phyloP scores from a whole-genome alignment of 23 red algal genomes.

The Chondrus crispus region DNA sequence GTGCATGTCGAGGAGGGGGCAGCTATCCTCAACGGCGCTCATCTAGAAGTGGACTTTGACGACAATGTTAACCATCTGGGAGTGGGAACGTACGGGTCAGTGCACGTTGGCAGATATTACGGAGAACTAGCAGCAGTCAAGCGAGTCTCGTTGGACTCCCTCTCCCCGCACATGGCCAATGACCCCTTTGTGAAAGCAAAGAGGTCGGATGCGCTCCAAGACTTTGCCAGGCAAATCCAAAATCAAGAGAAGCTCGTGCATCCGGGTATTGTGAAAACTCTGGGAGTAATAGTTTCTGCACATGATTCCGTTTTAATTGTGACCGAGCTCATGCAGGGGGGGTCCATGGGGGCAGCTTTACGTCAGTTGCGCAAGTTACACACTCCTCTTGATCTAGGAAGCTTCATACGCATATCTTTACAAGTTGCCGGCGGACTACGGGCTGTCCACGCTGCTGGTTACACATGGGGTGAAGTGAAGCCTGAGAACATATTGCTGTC shows the following conservation, averaged over 20 bases:
- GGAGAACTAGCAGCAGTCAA: conserved; percentile 72
- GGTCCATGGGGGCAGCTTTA: conserved; percentile 25
- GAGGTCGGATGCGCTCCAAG: background rate
- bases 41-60: conserved; percentile 30
- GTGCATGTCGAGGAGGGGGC: background rate
- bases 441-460: conserved; percentile 38
- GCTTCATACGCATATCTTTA: conserved; percentile 29
- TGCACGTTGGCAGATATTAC: conserved; percentile 47
- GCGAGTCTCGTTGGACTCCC: conserved; percentile 21
- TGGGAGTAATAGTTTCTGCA: conserved; percentile 40
- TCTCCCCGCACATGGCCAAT: background rate
- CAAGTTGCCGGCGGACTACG: conserved; percentile 45
- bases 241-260: conserved; percentile 48
- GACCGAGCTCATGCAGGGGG: conserved; percentile 54
- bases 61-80: conserved; percentile 34
- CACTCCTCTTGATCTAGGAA: background rate
- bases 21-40: no score
- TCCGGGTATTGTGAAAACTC: conserved; percentile 48
- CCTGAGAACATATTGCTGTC: conserved; percentile 59
- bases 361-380: background rate
- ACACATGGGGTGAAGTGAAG: conserved; percentile 56
- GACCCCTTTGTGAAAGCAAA: background rate
- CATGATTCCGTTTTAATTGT: conserved; percentile 32
- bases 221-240: conserved; percentile 65
- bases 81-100: conserved; percentile 60